Conservation (phyloP, 768 basidiomycete genomes). For the Naganishia friedmannii region DNA sequence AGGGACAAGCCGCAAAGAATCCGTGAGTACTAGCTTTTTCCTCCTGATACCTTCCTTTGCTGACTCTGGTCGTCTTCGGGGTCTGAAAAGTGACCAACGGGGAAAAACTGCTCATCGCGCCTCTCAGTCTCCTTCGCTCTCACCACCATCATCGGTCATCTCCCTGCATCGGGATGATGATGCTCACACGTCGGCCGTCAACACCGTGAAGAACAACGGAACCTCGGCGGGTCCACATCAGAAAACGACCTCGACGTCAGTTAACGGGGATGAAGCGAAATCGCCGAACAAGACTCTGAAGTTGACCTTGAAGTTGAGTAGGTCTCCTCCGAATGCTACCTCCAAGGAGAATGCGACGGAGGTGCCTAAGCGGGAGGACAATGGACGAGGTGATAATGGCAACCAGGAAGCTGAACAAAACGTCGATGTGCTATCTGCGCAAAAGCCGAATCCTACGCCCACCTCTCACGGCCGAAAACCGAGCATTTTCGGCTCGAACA, state of each 20-base stretch:
- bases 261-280: neutral
- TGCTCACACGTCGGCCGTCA: neutral
- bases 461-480: slow-evolving; percentile 33
- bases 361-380: slow-evolving; percentile 18
- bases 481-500: slow-evolving; percentile 18
- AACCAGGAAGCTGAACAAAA: slow-evolving; percentile 11
- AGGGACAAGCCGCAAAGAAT: no score
- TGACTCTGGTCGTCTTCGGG: neutral
- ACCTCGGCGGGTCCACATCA: neutral
- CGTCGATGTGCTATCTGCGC: neutral
- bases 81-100: neutral
- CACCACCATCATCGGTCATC: slow-evolving; percentile 1
- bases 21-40: neutral
- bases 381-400: slow-evolving; percentile 27
- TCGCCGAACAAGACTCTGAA: slow-evolving; percentile 3
- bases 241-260: no score
- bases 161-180: neutral
- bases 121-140: neutral
- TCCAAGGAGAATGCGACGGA: slow-evolving; percentile 4
- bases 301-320: slow-evolving; percentile 9
- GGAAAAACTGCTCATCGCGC: neutral
- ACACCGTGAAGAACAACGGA: neutral
- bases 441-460: slow-evolving; percentile 21
- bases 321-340: neutral
- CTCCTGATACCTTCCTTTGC: neutral